These are phyloP conservation scores for Diospyros kaki DNA, from an alignment of 148 eudicot species.

Conservation along the genomic window DNA sequence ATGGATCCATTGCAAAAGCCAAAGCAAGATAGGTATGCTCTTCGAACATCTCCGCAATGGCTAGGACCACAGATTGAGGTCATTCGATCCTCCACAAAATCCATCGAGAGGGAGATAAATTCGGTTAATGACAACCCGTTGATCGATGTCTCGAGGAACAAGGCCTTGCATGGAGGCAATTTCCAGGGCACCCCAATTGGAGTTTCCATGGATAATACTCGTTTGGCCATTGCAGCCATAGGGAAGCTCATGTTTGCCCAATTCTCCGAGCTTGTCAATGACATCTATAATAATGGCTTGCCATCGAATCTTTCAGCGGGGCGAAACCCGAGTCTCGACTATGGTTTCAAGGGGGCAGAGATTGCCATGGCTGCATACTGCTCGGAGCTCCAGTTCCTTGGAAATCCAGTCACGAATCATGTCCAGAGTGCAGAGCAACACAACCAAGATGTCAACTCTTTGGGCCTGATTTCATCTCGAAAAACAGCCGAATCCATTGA, in stretches of 20 bases:
- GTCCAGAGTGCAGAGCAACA: conserved; percentile 94
- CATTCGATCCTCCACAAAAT: conserved; percentile 65
- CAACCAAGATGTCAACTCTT: conserved; percentile 89
- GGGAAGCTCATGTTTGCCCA: conserved; percentile 87
- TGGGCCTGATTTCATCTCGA: conserved; percentile 75
- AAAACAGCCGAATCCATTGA: conserved; percentile 80
- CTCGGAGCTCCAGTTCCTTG: conserved; percentile 77
- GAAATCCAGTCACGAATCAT: conserved; percentile 83
- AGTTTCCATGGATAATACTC: conserved; percentile 79
- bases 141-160: conserved; percentile 79
- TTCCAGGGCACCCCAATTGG: conserved; percentile 95
- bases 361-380: conserved; percentile 94
- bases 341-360: conserved; percentile 85
- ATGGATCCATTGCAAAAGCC: conserved; percentile 81
- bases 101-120: conserved; percentile 85
- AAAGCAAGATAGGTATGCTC: conserved; percentile 79
- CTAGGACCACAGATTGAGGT: conserved; percentile 90
- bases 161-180: conserved; percentile 83
- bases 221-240: conserved; percentile 73
- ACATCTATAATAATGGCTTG: conserved; percentile 80
- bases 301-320: conserved; percentile 84
- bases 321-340: conserved; percentile 80
- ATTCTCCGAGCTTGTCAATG: conserved; percentile 78
- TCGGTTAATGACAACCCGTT: conserved; percentile 88
- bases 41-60: conserved; percentile 92